A percentile compares a stretch with the other conserved stretches of the same genome.
Conservation (phyloP, 2,329 filamentous ascomycete species). For the Bipolaris victoriae region DNA sequence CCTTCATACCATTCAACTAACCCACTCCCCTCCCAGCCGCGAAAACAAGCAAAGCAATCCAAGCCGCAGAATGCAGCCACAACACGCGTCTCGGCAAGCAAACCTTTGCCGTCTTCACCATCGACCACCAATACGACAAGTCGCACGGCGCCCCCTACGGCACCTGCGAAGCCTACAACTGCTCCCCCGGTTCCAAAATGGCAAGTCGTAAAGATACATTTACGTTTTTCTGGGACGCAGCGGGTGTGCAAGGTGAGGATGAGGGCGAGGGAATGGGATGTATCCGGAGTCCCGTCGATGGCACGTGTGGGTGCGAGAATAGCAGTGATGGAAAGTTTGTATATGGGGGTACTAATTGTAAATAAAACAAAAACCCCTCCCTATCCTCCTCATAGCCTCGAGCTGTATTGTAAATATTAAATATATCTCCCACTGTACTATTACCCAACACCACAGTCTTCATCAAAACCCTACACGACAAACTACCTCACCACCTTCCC, state of each 20-base stretch:
- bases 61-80: constrained; percentile 53
- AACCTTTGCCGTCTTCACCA: constrained; percentile 52
- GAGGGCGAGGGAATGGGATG: constrained; percentile 35
- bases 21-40: constrained; percentile 17
- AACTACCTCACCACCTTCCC: constrained; percentile 8
- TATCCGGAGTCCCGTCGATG: constrained; percentile 35
- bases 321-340: constrained; percentile 35
- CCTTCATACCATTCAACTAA: not conserved
- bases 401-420: too few species aligned
- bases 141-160: constrained; percentile 56
- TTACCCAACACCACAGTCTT: too few species aligned
- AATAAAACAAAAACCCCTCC: not conserved
- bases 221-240: constrained; percentile 33
- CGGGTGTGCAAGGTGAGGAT: constrained; percentile 25
- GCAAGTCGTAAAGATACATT: constrained; percentile 21
- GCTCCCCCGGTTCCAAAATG: constrained; percentile 25
- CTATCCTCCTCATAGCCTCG: too few species aligned
- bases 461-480: too few species aligned
- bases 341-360: constrained; percentile 19
- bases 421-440: too few species aligned
- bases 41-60: constrained; percentile 47
- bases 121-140: constrained; percentile 55
- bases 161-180: constrained; percentile 48
- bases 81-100: constrained; percentile 49
- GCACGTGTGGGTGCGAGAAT: constrained; percentile 35